Evolutionary conservation across 306 rosid genomes (phyloP).

Genomic region (Lablab purpureus): DNA sequence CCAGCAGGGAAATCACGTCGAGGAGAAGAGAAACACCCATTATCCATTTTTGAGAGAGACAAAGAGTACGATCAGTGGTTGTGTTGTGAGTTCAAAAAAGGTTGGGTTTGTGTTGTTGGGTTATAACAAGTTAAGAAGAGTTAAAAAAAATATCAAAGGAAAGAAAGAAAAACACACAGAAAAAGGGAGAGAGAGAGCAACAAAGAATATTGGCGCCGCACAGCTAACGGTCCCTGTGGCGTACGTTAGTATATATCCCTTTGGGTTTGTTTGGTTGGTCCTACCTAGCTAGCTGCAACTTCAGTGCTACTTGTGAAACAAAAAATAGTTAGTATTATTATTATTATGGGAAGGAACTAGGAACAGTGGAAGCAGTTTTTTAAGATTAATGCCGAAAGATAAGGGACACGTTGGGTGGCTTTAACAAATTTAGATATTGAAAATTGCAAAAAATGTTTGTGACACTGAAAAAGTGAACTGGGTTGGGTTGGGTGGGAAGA

Average conservation of each 20-base stretch:
- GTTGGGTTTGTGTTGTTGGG: conserved; percentile 57
- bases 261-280: conserved; percentile 35
- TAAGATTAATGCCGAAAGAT: conserved; percentile 43
- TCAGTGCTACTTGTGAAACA: conserved; percentile 18
- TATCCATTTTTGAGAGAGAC: conserved; percentile 67
- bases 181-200: conserved; percentile 40
- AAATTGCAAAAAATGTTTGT: neutral
- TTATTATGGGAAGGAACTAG: neutral
- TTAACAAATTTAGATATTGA: conserved; percentile 9
- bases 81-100: conserved; percentile 43
- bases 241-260: conserved; percentile 55
- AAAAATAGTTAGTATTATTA: neutral
- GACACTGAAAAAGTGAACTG: conserved; percentile 14
- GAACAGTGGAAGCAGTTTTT: conserved; percentile 37
- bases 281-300: conserved; percentile 34
- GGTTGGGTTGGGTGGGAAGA: neutral
- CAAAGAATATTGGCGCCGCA: conserved; percentile 81
- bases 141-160: conserved; percentile 24
- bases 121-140: conserved; percentile 50
- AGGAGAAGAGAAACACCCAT: conserved; percentile 82
- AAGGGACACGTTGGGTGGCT: conserved; percentile 21
- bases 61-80: conserved; percentile 29
- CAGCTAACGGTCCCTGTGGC: conserved; percentile 65
- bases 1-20: conserved; percentile 88
- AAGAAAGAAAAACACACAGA: neutral